Conservation (phyloP, 1,139 yeast genomes). For the Williopsis jadinii region DNA sequence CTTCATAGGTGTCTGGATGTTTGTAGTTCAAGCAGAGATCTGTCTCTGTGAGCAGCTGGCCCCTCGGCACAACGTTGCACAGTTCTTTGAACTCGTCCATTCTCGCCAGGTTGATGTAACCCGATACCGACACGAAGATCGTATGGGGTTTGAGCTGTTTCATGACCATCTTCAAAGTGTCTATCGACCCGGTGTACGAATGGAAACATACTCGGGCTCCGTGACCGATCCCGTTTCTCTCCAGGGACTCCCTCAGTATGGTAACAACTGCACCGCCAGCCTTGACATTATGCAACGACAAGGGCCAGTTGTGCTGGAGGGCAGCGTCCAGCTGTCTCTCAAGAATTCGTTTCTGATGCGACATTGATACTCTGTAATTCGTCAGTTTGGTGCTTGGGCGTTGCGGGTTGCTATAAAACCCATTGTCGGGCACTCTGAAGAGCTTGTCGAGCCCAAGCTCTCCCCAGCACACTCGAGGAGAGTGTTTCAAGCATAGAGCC, state of each 20-base stretch:
- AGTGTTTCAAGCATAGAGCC: constrained; percentile 8
- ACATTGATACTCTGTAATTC: constrained; percentile 44
- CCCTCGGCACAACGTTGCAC: constrained; percentile 28
- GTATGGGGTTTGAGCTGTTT: constrained; percentile 20
- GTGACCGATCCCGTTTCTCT: constrained; percentile 5
- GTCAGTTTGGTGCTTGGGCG: constrained; percentile 25
- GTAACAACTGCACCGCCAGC: constrained; percentile 56
- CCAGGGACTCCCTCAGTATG: constrained; percentile 25
- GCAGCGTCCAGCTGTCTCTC: constrained; percentile 50
- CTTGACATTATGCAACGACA: constrained; percentile 82
- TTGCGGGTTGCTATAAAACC: constrained; percentile 38
- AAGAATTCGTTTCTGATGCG: constrained; percentile 59
- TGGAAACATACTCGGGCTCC: constrained; percentile 49
- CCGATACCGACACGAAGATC: constrained; percentile 53
- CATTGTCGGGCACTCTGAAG: constrained; percentile 59
- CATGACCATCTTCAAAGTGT: constrained; percentile 47
- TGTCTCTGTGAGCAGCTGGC: constrained; percentile 45
- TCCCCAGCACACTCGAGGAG: constrained; percentile 45
- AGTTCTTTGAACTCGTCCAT: constrained; percentile 26
- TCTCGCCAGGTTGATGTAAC: constrained; percentile 40
- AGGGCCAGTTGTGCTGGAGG: constrained; percentile 35
- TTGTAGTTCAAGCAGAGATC: constrained; percentile 29
- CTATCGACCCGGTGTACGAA: constrained; percentile 79
- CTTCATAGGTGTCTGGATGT: no score
- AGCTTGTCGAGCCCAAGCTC: constrained; percentile 84